These are phyloP conservation scores for Nakazawaea anatomiae DNA, from an alignment of 805 yeast species.

Conservation along the genomic window DNA sequence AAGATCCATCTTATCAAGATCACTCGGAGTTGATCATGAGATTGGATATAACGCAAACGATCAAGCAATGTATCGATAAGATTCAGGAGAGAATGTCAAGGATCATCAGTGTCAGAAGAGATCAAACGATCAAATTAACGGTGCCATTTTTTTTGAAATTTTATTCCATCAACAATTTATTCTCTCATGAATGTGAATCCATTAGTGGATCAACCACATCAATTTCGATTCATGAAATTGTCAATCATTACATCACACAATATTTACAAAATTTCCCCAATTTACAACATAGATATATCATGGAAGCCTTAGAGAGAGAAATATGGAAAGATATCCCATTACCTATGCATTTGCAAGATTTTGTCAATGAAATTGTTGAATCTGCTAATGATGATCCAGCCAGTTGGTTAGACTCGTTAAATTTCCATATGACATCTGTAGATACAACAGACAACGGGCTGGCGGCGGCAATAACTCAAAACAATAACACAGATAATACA, in stretches of 20 bases:
- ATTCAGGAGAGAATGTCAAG: constrained; percentile 75
- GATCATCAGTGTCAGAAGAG: constrained; percentile 71
- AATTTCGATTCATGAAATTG: constrained; percentile 57
- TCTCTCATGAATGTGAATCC: constrained; percentile 77
- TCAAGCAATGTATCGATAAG: constrained; percentile 61
- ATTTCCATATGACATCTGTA: constrained; percentile 13
- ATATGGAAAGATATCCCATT: constrained; percentile 76
- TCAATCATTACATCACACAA: constrained; percentile 59
- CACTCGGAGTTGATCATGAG: constrained; percentile 41
- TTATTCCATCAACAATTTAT: constrained; percentile 60
- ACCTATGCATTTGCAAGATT: constrained; percentile 37
- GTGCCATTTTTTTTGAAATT: constrained; percentile 60
- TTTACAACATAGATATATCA: constrained; percentile 39
- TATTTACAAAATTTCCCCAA: constrained; percentile 54
- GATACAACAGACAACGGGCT: too few relatives aligned
- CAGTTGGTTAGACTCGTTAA: constrained; percentile 38
- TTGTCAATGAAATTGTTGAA: constrained; percentile 44
- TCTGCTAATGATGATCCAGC: constrained; percentile 40
- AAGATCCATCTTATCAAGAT: constrained; percentile 18
- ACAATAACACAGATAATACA: not conserved
- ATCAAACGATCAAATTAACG: constrained; percentile 53
- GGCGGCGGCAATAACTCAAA: too few relatives aligned
- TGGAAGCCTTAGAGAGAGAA: constrained; percentile 55
- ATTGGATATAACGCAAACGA: constrained; percentile 60
- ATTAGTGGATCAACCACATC: constrained; percentile 62